Conservation (phyloP, 2,329 filamentous ascomycete species). For the Xylaria sp. region DNA sequence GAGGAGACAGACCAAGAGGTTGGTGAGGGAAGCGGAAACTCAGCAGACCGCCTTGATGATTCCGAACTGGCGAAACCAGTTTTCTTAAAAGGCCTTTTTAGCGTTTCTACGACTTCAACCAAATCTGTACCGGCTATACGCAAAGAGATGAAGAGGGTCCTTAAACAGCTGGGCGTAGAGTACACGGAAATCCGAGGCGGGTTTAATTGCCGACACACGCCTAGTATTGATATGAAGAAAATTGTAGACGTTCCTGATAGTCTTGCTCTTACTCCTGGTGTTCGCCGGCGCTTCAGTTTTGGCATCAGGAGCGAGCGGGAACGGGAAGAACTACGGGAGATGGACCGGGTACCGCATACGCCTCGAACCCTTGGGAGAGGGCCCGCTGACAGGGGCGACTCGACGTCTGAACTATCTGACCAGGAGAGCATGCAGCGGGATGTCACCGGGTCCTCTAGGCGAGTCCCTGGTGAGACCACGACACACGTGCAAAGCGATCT, state of each 20-base stretch:
- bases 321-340: constrained; percentile 73
- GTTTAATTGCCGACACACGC: constrained; percentile 85
- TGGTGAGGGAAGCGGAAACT: constrained; percentile 64
- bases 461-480: constrained; percentile 82
- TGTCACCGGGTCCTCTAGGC: constrained; percentile 56
- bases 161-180: constrained; percentile 87
- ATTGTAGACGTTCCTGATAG: constrained; percentile 69
- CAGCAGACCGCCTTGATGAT: constrained; percentile 66
- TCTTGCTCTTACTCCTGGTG: constrained; percentile 60
- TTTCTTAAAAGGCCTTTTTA: constrained; percentile 94
- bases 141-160: constrained; percentile 85
- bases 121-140: constrained; percentile 87
- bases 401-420: constrained; percentile 85
- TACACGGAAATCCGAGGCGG: constrained; percentile 92
- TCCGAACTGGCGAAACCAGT: constrained; percentile 90
- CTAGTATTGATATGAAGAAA: constrained; percentile 86
- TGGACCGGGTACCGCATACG: constrained; percentile 57
- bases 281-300: constrained; percentile 83
- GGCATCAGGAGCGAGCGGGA: constrained; percentile 71
- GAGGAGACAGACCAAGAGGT: constrained; percentile 90
- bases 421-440: constrained; percentile 67
- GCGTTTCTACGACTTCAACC: constrained; percentile 93
- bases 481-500: constrained; percentile 92
- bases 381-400: constrained; percentile 73
- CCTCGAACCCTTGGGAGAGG: constrained; percentile 52